Evolutionary conservation across 2,329 filamentous ascomycete species (phyloP), one percentile per base, ranked within the genome.

Genomic region (Cladophialophora exuberans): DNA sequence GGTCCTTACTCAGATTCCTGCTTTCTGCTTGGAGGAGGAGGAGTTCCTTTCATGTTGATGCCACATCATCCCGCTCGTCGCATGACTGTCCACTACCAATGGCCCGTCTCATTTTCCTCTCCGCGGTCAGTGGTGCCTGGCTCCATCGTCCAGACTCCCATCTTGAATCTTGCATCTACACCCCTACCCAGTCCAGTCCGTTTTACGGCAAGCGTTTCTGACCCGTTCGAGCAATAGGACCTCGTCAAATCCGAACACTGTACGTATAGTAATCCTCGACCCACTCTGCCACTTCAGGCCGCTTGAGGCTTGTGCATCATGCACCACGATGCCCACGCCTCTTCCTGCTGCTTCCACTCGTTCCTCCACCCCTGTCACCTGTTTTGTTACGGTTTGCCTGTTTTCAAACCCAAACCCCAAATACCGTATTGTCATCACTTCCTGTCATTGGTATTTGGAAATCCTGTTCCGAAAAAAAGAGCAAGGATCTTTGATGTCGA

Each of bases 181-280:
- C 22, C 30, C 11, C 23, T 53, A 35, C 46, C 31, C 7, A 33
- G 43, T 33, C 30, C 44, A 22, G 44, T 49, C 11, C 52, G 26
- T 54, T 35, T 56, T 28, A 36, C 51, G 35, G 41, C 25, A 36
- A 48, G 20, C 48, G 22, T 56, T 47, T 60, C 57, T 60, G 54
- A 60, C 60, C 55, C 22, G 22, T 60, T 62, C 48, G 49, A 58
- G 48, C 43, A 57, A 56, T 50, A 62, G 60, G 60, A 62, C 54
- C 49, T 56, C 53, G 43, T 54, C 54, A 56, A 52, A 52, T 53
- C 59, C 59, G 57, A 61, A 15, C 47, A 57, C 31, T 38, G 61
- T 63, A 58, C 57, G 59, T 61, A 59, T 58, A 55, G 53, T 61
- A 57, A 58, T 59, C 54, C 49, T 50, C 45, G 57, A 54, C 57